phyloP scores from a whole-genome alignment of 2,329 filamentous ascomycete species.

The Septoria linicola region DNA sequence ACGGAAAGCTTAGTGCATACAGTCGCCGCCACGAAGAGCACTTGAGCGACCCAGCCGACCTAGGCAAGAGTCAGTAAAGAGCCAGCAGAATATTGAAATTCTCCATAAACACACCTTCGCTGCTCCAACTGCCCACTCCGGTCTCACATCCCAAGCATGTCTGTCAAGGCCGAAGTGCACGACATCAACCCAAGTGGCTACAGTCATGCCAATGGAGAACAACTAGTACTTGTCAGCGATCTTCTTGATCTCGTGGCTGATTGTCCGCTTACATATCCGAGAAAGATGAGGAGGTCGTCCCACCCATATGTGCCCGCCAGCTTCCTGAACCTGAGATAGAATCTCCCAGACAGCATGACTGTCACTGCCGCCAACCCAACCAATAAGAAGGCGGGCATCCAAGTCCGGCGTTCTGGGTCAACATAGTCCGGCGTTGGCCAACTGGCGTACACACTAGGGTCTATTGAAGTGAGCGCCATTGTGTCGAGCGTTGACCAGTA shows the following conservation, averaged over 20 bases:
- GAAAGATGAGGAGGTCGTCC: slow-evolving; percentile 29
- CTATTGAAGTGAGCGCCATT: not conserved
- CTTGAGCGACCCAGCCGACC: slow-evolving; percentile 28
- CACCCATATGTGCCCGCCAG: slow-evolving; percentile 27
- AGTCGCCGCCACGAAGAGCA: slow-evolving; percentile 28
- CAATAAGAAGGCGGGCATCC: slow-evolving; percentile 29
- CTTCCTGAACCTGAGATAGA: slow-evolving; percentile 25
- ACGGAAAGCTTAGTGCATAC: slow-evolving; percentile 31
- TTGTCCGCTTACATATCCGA: slow-evolving; percentile 23
- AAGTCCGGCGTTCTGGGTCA: slow-evolving; percentile 24
- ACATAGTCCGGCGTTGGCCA: slow-evolving; percentile 18
- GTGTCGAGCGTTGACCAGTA: not conserved
- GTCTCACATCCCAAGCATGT: slow-evolving; percentile 30
- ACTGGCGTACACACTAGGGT: not conserved
- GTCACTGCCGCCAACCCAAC: slow-evolving; percentile 25
- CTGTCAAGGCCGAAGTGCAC: slow-evolving; percentile 24
- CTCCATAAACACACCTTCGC: slow-evolving; percentile 24
- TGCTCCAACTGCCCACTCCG: slow-evolving; percentile 16
- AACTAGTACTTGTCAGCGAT: slow-evolving; percentile 9
- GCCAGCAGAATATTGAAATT: not conserved
- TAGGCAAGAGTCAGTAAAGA: slow-evolving; percentile 1
- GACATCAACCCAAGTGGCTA: slow-evolving; percentile 20
- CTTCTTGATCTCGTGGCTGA: not conserved
- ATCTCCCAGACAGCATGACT: slow-evolving; percentile 25
- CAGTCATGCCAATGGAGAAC: slow-evolving; percentile 26